Evolutionary conservation across 2,329 filamentous ascomycete species (phyloP).

Genomic region (Amauroascus niger): DNA sequence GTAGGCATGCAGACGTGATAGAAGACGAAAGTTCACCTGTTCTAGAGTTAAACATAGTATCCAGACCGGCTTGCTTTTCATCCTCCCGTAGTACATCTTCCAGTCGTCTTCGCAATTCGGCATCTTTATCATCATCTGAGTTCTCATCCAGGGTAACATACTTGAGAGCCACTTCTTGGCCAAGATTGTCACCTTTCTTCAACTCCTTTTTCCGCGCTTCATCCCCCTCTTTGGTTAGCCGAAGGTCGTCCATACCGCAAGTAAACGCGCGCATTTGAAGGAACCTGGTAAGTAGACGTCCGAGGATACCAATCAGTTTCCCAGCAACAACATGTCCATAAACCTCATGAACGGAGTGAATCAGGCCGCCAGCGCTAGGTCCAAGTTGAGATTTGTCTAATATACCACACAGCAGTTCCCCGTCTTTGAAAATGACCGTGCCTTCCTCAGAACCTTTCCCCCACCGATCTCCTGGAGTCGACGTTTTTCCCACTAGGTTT

Average conservation of each 20-base stretch:
- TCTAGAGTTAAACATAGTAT: constrained; percentile 69
- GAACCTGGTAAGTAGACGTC: constrained; percentile 77
- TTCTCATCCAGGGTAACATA: constrained; percentile 74
- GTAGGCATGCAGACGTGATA: constrained; percentile 71
- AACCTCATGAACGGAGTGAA: constrained; percentile 86
- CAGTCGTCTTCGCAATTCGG: constrained; percentile 64
- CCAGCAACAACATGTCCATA: constrained; percentile 83
- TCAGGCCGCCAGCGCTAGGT: constrained; percentile 71
- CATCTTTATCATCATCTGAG: constrained; percentile 53
- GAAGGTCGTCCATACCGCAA: constrained; percentile 93
- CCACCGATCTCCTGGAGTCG: constrained; percentile 73
- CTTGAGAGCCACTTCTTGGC: constrained; percentile 68
- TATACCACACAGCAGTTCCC: constrained; percentile 81
- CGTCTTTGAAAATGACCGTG: constrained; percentile 69
- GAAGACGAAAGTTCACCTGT: constrained; percentile 62
- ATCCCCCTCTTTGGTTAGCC: constrained; percentile 73
- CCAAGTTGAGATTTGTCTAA: constrained; percentile 94
- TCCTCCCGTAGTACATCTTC: constrained; percentile 89
- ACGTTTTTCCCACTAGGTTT: constrained; percentile 68
- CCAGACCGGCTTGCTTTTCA: constrained; percentile 79
- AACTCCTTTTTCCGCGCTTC: constrained; percentile 58
- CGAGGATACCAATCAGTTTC: constrained; percentile 77
- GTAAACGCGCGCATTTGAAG: constrained; percentile 91
- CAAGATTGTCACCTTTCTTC: constrained; percentile 56
- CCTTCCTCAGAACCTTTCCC: constrained; percentile 62